Percentiles rank a stretch among this genome's conserved stretches.
Evolutionary conservation across 331 rosid genomes (phyloP).

Genomic region (Quercus tomentella): DNA sequence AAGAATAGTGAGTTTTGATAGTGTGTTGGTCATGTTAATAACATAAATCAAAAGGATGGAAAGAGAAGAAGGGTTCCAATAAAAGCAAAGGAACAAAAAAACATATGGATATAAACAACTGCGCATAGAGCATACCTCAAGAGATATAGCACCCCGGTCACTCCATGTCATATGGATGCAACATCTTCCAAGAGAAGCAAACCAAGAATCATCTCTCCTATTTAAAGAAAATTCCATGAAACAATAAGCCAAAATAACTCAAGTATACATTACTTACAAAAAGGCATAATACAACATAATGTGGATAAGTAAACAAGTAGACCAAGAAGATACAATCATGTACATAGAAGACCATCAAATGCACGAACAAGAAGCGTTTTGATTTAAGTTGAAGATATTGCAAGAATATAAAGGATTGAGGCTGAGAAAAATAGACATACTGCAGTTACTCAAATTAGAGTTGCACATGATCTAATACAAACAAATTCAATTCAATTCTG

Average conservation of each 20-base stretch:
- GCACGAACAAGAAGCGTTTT: not conserved
- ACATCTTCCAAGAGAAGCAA: constrained; percentile 78
- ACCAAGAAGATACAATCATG: not conserved
- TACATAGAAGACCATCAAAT: not conserved
- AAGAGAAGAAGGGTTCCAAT: not conserved
- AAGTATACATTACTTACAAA: not conserved
- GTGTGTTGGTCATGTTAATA: not conserved
- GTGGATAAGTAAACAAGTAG: not conserved
- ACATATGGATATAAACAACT: not conserved
- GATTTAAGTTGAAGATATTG: constrained; percentile 10
- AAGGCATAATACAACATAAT: not conserved
- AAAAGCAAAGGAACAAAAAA: not conserved
- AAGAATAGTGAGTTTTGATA: not conserved
- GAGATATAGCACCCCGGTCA: constrained; percentile 83
- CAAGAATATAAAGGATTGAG: not conserved
- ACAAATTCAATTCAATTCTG: not conserved
- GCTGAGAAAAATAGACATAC: not conserved
- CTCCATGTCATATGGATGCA: constrained; percentile 95
- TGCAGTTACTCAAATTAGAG: not conserved
- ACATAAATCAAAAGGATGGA: not conserved
- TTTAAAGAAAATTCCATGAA: constrained; percentile 9
- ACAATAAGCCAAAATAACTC: not conserved
- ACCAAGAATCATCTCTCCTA: constrained; percentile 96
- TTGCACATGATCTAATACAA: not conserved
- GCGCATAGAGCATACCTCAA: constrained; percentile 48